Evolutionary conservation across 345 rosid genomes (phyloP).

Genomic region (Rhodamnia argentea): DNA sequence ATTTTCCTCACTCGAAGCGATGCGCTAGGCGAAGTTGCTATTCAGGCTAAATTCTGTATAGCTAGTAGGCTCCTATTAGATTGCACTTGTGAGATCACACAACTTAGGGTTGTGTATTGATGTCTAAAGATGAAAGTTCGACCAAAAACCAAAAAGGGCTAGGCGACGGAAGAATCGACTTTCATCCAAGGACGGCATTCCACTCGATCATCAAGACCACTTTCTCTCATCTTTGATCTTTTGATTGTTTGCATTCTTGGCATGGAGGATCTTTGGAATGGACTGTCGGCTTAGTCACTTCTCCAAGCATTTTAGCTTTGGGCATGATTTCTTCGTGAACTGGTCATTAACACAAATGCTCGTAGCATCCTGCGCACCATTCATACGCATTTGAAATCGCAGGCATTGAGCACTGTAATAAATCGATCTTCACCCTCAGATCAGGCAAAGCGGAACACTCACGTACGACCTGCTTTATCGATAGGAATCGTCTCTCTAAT

Average conservation of each 20-base stretch:
- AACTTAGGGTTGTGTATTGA: no score
- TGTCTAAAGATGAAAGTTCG: no score
- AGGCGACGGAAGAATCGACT: not conserved
- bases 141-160: no score
- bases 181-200: not conserved
- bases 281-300: not conserved
- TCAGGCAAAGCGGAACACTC: no score
- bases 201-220: not conserved
- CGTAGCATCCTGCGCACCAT: no score
- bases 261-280: not conserved
- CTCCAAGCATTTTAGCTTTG: not conserved
- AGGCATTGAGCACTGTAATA: no score
- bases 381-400: not conserved
- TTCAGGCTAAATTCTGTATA: not conserved
- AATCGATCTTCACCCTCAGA: no score
- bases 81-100: no score
- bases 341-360: not conserved
- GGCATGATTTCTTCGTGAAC: not conserved
- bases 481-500: no score
- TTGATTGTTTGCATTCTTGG: not conserved
- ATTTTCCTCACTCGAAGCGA: not conserved
- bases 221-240: no score
- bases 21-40: no score
- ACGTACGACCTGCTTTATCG: no score
- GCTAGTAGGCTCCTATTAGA: not conserved